phyloP scores from a whole-genome alignment of 345 rosid genomes.

The Gossypium arboreum region DNA sequence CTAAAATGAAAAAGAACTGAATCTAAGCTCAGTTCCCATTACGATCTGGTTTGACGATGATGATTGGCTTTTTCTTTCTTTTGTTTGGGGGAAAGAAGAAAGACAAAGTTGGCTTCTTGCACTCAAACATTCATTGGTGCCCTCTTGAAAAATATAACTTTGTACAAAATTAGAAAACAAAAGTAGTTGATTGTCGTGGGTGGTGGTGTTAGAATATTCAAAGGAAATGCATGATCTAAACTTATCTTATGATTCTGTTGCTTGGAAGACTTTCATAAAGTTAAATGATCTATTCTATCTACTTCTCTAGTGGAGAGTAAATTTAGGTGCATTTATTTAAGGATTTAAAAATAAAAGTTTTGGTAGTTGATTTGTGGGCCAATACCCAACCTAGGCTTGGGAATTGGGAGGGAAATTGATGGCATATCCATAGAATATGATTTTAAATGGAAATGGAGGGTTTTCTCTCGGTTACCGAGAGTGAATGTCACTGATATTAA shows the following conservation, averaged over 20 bases:
- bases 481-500: neutral
- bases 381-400: neutral
- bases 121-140: neutral
- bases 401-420: constrained; percentile 11
- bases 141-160: neutral
- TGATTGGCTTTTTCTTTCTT: constrained; percentile 13
- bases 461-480: constrained; percentile 5
- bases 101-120: constrained; percentile 26
- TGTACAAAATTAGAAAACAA: constrained; percentile 10
- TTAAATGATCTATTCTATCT: neutral
- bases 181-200: neutral
- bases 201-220: neutral
- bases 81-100: constrained; percentile 33
- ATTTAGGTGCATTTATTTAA: constrained; percentile 4
- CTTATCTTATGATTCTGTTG: neutral
- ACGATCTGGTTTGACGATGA: constrained; percentile 14
- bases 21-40: constrained; percentile 10
- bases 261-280: constrained; percentile 10
- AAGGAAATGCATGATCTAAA: neutral
- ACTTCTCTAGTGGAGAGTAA: neutral
- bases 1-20: neutral
- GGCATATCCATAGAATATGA: neutral
- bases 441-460: constrained; percentile 11
- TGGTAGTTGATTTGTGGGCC: constrained; percentile 2
- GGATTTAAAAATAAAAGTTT: constrained; percentile 5